Percentiles rank a stretch among this genome's conserved stretches.
phyloP scores from a whole-genome alignment of 306 rosid species.

The Arachis hypogaea region DNA sequence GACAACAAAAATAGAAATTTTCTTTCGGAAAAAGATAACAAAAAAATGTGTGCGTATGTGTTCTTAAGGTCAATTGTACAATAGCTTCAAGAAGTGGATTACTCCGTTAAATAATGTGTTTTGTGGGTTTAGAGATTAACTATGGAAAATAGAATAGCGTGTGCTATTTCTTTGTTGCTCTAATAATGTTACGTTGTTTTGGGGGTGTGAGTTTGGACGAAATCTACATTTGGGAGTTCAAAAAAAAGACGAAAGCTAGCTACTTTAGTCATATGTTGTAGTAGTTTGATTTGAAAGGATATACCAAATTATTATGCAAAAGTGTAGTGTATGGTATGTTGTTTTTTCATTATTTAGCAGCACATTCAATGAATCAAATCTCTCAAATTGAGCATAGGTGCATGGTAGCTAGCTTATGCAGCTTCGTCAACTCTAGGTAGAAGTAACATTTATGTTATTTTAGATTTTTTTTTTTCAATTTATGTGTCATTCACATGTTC shows the following conservation, averaged over 20 bases:
- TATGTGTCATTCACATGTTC: too few relatives aligned
- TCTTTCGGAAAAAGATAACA: too few relatives aligned
- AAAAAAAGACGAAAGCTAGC: constrained; percentile 29
- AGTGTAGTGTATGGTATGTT: background rate
- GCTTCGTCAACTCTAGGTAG: background rate
- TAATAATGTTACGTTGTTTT: constrained; percentile 1
- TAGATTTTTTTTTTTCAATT: too few relatives aligned
- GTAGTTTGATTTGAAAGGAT: background rate
- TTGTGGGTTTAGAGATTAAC: background rate
- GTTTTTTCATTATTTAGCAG: background rate
- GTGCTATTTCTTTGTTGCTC: background rate
- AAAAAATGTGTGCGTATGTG: background rate
- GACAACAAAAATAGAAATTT: too few relatives aligned
- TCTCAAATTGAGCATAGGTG: background rate
- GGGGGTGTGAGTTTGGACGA: constrained; percentile 25
- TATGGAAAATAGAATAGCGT: background rate
- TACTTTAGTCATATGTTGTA: background rate
- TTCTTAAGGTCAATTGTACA: background rate
- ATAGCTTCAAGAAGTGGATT: constrained; percentile 21
- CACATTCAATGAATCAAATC: background rate
- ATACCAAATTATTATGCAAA: constrained; percentile 1
- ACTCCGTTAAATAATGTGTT: background rate
- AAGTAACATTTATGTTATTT: too few relatives aligned
- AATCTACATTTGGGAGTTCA: constrained; percentile 29
- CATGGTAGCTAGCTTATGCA: background rate